phyloP scores from a whole-genome alignment of 1,139 yeast species.

The Nakaseomyces bracarensis region DNA sequence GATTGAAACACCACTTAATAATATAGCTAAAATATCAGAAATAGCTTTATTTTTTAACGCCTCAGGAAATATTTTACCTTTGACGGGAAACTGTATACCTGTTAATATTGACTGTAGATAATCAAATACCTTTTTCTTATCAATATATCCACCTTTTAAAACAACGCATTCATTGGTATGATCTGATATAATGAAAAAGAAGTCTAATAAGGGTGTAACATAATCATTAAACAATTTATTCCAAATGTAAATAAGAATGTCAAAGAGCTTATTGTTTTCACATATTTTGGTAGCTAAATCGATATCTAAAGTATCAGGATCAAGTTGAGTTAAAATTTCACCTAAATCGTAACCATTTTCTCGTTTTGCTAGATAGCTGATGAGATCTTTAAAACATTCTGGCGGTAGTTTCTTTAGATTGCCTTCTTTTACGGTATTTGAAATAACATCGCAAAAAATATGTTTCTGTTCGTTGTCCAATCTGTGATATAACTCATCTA shows the following conservation, averaged over 20 bases:
- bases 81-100: constrained; percentile 74
- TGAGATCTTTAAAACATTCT: constrained; percentile 48
- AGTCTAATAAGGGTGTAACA: constrained; percentile 53
- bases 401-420: constrained; percentile 51
- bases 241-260: constrained; percentile 61
- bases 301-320: constrained; percentile 59
- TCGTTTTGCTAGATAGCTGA: constrained; percentile 39
- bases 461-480: constrained; percentile 28
- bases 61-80: constrained; percentile 36
- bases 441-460: constrained; percentile 44
- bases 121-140: constrained; percentile 34
- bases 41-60: constrained; percentile 35
- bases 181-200: constrained; percentile 14
- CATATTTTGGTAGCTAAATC: constrained; percentile 63
- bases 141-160: constrained; percentile 8
- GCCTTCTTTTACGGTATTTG: constrained; percentile 42
- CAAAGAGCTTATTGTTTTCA: constrained; percentile 44
- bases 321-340: constrained; percentile 57
- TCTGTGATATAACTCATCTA: constrained; percentile 44
- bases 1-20: constrained; percentile 46
- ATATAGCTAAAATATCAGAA: constrained; percentile 40
- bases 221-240: constrained; percentile 59
- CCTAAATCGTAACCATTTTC: constrained; percentile 46
- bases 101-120: constrained; percentile 64
- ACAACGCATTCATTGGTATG: constrained; percentile 12